These are phyloP conservation scores for Salvia miltiorrhiza DNA, from an alignment of 257 asterid species.

Conservation along the genomic window DNA sequence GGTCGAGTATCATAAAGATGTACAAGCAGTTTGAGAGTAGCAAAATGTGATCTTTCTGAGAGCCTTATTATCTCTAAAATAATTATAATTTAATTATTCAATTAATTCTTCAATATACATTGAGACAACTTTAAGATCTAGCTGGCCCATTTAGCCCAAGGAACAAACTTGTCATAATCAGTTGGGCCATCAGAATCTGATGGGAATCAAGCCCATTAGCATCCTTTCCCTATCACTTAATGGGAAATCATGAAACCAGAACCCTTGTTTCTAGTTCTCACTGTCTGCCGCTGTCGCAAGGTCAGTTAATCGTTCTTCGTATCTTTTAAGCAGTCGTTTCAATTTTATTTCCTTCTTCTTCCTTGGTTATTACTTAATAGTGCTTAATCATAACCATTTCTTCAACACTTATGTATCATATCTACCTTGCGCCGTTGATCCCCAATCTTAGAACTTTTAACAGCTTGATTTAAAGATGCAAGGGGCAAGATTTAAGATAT, in stretches of 20 bases:
- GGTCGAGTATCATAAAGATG: neutral
- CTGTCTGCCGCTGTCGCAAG: conserved; percentile 9
- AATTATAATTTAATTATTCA: neutral
- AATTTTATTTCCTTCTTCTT: neutral
- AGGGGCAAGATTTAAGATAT: neutral
- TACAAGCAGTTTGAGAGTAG: neutral
- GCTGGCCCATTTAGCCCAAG: conserved; percentile 6
- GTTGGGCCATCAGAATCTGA: conserved; percentile 13
- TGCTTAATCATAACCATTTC: neutral
- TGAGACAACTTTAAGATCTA: neutral
- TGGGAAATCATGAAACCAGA: neutral
- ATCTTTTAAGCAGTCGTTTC: neutral
- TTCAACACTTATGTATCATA: conserved; percentile 6
- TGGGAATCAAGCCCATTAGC: conserved; percentile 12
- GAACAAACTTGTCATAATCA: neutral
- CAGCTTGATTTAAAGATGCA: neutral
- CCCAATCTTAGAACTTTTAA: neutral
- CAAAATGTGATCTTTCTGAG: neutral
- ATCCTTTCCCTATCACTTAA: neutral
- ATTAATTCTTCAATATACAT: neutral
- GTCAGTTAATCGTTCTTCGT: conserved; percentile 15
- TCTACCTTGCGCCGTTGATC: neutral
- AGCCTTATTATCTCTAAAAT: neutral
- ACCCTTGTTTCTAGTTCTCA: conserved; percentile 11
- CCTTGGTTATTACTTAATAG: neutral